phyloP scores from a whole-genome alignment of 768 basidiomycete species.

The Hygrocybe punicea region DNA sequence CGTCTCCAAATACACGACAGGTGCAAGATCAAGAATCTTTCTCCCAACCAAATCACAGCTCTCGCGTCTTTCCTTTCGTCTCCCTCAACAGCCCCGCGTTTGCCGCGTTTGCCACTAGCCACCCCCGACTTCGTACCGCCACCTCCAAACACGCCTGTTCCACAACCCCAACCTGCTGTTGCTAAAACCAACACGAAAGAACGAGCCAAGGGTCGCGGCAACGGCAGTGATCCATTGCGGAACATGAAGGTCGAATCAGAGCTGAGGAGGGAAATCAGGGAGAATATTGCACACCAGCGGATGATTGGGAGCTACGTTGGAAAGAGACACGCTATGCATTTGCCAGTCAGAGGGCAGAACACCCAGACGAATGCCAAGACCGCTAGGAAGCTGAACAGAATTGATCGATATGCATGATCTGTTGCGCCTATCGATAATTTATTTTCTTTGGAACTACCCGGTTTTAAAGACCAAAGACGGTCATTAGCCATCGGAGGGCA shows the following conservation, averaged over 20 bases:
- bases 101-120: constrained; percentile 68
- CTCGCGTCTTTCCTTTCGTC: constrained; percentile 94
- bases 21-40: constrained; percentile 75
- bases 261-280: constrained; percentile 72
- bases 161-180: constrained; percentile 42
- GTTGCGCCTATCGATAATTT: neutral
- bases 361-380: constrained; percentile 89
- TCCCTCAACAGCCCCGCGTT: constrained; percentile 67
- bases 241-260: constrained; percentile 86
- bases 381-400: constrained; percentile 84
- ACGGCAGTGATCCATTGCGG: constrained; percentile 57
- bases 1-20: constrained; percentile 89
- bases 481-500: no score
- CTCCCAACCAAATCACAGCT: constrained; percentile 82
- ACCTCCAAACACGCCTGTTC: constrained; percentile 39
- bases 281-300: constrained; percentile 89
- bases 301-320: constrained; percentile 95
- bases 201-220: constrained; percentile 22
- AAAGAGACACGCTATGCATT: constrained; percentile 84
- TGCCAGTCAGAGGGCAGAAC: constrained; percentile 93
- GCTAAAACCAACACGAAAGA: constrained; percentile 22
- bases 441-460: no score
- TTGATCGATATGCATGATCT: constrained; percentile 53
- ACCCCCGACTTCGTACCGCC: constrained; percentile 48
- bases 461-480: no score